phyloP scores from a whole-genome alignment of 2,329 filamentous ascomycete species.

The Colletotrichum spaethianum region DNA sequence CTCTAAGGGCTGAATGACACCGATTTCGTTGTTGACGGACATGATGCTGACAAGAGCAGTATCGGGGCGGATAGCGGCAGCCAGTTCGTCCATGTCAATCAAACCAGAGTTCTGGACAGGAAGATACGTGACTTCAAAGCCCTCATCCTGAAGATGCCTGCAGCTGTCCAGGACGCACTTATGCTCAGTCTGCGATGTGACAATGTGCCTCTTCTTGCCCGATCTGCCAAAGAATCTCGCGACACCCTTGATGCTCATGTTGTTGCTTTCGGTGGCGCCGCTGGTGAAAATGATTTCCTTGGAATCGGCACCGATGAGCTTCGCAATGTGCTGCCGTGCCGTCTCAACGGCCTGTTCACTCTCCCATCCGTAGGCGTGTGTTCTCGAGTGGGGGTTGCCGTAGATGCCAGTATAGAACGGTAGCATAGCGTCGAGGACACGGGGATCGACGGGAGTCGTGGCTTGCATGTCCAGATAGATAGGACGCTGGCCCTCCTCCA shows the following conservation, averaged over 20 bases:
- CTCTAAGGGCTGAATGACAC: slow-evolving; percentile 96
- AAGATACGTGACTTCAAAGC: slow-evolving; percentile 96
- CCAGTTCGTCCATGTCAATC: slow-evolving; percentile 85
- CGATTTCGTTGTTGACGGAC: slow-evolving; percentile 99
- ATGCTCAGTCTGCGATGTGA: slow-evolving; percentile 98
- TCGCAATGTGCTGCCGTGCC: slow-evolving; percentile 86
- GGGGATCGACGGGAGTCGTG: slow-evolving; percentile 93
- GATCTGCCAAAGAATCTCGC: slow-evolving; percentile 93
- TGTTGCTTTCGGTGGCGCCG: slow-evolving; percentile 98
- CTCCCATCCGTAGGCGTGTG: slow-evolving; percentile 99
- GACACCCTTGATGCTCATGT: slow-evolving; percentile 99
- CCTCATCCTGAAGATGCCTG: slow-evolving; percentile 95
- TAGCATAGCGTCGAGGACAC: slow-evolving; percentile 96
- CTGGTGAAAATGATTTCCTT: slow-evolving; percentile 99
- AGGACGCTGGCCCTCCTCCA: slow-evolving; percentile 92
- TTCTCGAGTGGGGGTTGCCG: slow-evolving; percentile 96
- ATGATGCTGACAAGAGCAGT: slow-evolving; percentile 96
- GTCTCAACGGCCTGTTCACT: slow-evolving; percentile 94
- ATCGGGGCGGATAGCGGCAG: slow-evolving; percentile 90
- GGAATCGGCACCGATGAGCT: slow-evolving; percentile 90
- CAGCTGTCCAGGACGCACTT: slow-evolving; percentile 99
- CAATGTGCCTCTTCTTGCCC: slow-evolving; percentile 98
- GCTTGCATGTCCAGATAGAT: slow-evolving; percentile 99
- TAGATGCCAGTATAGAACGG: slow-evolving; percentile 94
- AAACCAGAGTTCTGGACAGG: slow-evolving; percentile 91